These are phyloP conservation scores for Laburnicola sp. DNA, from an alignment of 2,329 filamentous ascomycete genomes.

Conservation along the genomic window DNA sequence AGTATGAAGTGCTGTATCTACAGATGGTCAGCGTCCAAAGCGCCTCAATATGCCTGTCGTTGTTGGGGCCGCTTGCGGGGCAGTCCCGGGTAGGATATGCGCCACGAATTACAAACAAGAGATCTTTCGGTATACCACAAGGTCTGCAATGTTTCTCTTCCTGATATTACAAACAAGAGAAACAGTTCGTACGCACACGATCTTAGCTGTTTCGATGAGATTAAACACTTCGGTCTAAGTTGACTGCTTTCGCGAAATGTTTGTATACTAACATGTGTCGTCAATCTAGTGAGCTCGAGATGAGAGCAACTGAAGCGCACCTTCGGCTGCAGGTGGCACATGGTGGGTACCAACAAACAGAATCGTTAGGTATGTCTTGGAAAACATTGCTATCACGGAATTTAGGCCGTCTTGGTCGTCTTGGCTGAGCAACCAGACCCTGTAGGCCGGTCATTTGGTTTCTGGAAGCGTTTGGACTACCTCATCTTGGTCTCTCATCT, in stretches of 20 bases:
- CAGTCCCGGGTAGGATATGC: not conserved
- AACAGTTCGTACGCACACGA: too few relatives aligned
- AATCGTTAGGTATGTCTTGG: not conserved
- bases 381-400: not conserved
- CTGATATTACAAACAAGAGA: too few relatives aligned
- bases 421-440: not conserved
- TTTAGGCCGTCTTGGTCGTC: not conserved
- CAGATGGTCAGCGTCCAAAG: not conserved
- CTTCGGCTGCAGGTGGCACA: not conserved
- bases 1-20: constrained; percentile 3
- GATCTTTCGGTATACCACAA: too few relatives aligned
- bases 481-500: constrained; percentile 63
- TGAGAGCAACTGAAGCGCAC: too few relatives aligned
- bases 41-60: not conserved
- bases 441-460: constrained; percentile 4
- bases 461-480: constrained; percentile 46
- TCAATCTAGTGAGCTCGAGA: too few relatives aligned
- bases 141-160: too few relatives aligned
- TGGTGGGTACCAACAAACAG: not conserved
- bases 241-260: too few relatives aligned
- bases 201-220: too few relatives aligned
- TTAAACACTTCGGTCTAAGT: too few relatives aligned
- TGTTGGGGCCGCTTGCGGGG: not conserved
- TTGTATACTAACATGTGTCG: too few relatives aligned
- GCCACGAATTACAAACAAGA: not conserved